phyloP scores from a whole-genome alignment of 2,329 filamentous ascomycete species.

The Herpotrichia juniperi region DNA sequence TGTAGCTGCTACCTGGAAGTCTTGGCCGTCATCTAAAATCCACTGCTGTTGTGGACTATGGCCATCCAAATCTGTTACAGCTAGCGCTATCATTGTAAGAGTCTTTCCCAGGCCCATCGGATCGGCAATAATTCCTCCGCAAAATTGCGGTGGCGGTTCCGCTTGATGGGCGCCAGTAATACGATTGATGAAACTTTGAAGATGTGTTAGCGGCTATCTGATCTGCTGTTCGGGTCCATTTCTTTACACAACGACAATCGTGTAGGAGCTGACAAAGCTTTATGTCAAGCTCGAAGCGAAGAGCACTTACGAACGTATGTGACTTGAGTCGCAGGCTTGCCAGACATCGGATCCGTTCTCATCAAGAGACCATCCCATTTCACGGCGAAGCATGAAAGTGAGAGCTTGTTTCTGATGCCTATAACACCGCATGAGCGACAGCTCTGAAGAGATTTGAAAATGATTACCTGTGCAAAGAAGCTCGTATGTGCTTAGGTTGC shows the following conservation, averaged over 20 bases:
- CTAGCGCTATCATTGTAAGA: constrained; percentile 22
- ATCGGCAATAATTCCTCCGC: constrained; percentile 24
- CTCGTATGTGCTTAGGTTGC: constrained; percentile 2
- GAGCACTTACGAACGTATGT: not conserved
- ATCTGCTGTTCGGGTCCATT: too few relatives aligned
- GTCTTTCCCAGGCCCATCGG: constrained; percentile 27
- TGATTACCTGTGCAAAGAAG: constrained; percentile 9
- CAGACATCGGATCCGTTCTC: constrained; percentile 11
- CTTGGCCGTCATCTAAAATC: not conserved
- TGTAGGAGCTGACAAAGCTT: too few relatives aligned
- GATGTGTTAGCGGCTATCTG: constrained; percentile 1
- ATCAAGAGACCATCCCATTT: constrained; percentile 12
- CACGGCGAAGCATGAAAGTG: constrained; percentile 15
- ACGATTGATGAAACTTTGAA: constrained; percentile 10
- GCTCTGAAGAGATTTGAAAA: too few relatives aligned
- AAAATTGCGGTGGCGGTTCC: constrained; percentile 11
- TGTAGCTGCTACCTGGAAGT: constrained; percentile 8
- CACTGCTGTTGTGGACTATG: not conserved
- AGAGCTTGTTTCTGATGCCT: constrained; percentile 21
- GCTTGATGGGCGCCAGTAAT: constrained; percentile 12
- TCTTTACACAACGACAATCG: too few relatives aligned
- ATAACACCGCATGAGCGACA: too few relatives aligned
- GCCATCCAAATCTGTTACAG: constrained; percentile 8
- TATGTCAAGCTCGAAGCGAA: too few relatives aligned
- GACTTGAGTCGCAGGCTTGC: constrained; percentile 7